Conservation (phyloP, 805 yeast genomes). For the Metschnikowia shivogae region DNA sequence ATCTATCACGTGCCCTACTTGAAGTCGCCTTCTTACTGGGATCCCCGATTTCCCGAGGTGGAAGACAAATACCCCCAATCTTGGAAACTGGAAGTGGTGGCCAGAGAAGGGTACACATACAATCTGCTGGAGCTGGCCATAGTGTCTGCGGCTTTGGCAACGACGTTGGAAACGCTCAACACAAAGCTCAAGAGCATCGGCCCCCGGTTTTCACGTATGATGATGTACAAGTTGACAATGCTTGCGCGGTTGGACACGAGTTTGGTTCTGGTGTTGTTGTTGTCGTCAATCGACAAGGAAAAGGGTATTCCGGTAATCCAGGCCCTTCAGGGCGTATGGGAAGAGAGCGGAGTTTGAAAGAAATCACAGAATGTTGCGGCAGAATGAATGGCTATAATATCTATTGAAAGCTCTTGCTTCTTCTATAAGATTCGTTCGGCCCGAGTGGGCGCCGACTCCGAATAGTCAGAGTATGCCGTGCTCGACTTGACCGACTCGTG, state of each 20-base stretch:
- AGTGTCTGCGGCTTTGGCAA: slow-evolving; percentile 6
- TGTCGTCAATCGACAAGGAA: slow-evolving; percentile 7
- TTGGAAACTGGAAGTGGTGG: slow-evolving; percentile 48
- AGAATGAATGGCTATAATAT: too few species aligned
- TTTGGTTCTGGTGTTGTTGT: slow-evolving; percentile 6
- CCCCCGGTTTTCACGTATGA: neutral
- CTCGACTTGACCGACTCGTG: slow-evolving; percentile 9
- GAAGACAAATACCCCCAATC: slow-evolving; percentile 26
- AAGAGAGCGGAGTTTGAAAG: neutral
- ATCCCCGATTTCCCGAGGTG: slow-evolving; percentile 31
- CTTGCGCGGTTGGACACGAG: slow-evolving; percentile 6
- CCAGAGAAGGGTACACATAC: slow-evolving; percentile 48
- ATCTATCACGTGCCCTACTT: slow-evolving; percentile 55
- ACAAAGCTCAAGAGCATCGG: slow-evolving; percentile 2
- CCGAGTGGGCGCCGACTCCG: slow-evolving; percentile 13
- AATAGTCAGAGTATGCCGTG: slow-evolving; percentile 15
- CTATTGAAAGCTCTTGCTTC: too few species aligned
- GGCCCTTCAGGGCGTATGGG: slow-evolving; percentile 10
- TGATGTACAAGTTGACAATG: slow-evolving; percentile 7
- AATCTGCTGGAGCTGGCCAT: slow-evolving; percentile 30
- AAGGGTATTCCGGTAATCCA: slow-evolving; percentile 6
- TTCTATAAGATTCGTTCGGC: slow-evolving; percentile 11
- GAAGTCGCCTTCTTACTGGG: slow-evolving; percentile 44
- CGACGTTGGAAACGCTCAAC: slow-evolving; percentile 4
- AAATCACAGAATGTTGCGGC: too few species aligned